phyloP scores from a whole-genome alignment of 768 basidiomycete genomes.

The Hydnum rufescens region DNA sequence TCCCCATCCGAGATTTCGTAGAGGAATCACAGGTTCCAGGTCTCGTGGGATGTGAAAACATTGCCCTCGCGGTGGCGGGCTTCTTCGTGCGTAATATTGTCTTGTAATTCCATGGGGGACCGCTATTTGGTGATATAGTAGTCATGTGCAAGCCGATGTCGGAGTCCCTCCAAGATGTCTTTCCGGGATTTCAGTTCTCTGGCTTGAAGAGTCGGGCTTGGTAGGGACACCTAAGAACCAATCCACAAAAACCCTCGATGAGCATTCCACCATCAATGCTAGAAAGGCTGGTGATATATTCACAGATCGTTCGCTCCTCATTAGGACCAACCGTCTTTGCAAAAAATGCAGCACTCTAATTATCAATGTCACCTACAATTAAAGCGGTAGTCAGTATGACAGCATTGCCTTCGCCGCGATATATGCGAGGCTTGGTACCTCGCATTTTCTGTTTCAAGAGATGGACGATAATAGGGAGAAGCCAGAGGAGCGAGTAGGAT shows the following conservation, averaged over 20 bases:
- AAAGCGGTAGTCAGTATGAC: not conserved
- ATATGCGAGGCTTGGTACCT: constrained; percentile 29
- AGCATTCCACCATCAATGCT: no score
- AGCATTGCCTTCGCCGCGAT: not conserved
- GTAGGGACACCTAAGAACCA: constrained; percentile 44
- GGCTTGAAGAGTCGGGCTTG: constrained; percentile 41
- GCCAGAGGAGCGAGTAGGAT: constrained; percentile 36
- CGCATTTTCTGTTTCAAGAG: constrained; percentile 31
- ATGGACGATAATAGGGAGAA: not conserved
- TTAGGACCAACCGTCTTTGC: constrained; percentile 33
- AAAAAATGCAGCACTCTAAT: constrained; percentile 35
- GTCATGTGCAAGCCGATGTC: constrained; percentile 30
- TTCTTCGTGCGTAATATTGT: constrained; percentile 18
- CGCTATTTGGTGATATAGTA: constrained; percentile 51
- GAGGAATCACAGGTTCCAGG: constrained; percentile 25
- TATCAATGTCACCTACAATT: constrained; percentile 46
- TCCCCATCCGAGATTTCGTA: constrained; percentile 10
- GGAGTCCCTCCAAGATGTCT: constrained; percentile 27
- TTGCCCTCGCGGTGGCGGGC: constrained; percentile 21
- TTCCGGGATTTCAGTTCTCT: constrained; percentile 27
- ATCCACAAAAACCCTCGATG: no score
- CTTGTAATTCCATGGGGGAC: constrained; percentile 28
- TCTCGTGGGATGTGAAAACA: constrained; percentile 30
- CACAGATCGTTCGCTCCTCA: constrained; percentile 45
- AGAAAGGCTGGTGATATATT: no score